Evolutionary conservation across 140 eudicot species (phyloP), one percentile per base, ranked within the genome.

Genomic region (Stevia rebaudiana): DNA sequence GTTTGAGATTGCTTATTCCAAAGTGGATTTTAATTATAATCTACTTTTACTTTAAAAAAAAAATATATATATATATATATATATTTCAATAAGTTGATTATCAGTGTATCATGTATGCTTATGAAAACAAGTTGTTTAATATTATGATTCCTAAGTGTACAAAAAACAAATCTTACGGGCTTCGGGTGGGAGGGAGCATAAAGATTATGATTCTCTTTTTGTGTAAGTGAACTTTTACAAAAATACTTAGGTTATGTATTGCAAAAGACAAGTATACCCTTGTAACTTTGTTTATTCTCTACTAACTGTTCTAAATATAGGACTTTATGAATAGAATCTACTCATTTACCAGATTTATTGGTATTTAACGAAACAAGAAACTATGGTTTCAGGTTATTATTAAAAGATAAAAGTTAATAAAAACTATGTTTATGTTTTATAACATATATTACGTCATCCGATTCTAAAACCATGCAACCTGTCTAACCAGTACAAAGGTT

Each of bases 151-250:
- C 39, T 9, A 42, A 24, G 42, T n/a, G 19, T 33, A 44, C 9
- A 69, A 33, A 31, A 21, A 57, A n/a, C 57, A 33, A 31, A 36
- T 30, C 18, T 15, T 56, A 24, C n/a, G 41, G 30, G 19, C 31
- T 46, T 1, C 46, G 41, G 57, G 25, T 41, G n/a, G 58, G 68
- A 10, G n/a, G 62, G 62, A 48, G 41, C 11, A 22, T 70, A 70
- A 61, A 70, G 75, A 70, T 70, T 59, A 59, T 50, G 63, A 61
- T 17, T 23, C 55, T 62, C 48, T 57, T 62, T 60, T 57, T 40
- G 60, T 30, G 25, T 17, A 50, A 2, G 53, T 41, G 59, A 52
- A 18, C 30, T 25, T 31, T 41, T 16, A 21, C 33, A 3, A 28
- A 16, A 50, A 28, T 39, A 25, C 39, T 41, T 63, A 63, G 65